Percentiles rank a stretch among this genome's conserved stretches.
Conservation (phyloP, 2,329 filamentous ascomycete genomes). For the Cercospora janseana region DNA sequence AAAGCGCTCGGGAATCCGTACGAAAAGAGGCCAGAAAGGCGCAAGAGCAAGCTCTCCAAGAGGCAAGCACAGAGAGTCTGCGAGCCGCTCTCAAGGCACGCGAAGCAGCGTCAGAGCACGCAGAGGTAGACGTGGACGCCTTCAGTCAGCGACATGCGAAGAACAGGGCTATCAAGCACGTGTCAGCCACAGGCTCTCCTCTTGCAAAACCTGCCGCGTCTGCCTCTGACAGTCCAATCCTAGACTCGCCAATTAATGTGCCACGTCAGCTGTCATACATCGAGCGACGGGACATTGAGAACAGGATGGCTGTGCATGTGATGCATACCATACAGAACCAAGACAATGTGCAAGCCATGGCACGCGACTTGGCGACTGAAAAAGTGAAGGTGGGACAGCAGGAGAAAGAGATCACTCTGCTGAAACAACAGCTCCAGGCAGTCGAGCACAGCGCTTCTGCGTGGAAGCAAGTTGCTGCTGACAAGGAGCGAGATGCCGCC, state of each 20-base stretch:
- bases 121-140: background rate
- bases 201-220: background rate
- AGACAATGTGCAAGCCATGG: slow-evolving; percentile 19
- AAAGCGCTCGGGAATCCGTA: slow-evolving; percentile 13
- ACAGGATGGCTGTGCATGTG: slow-evolving; percentile 15
- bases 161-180: background rate
- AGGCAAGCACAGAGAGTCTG: background rate
- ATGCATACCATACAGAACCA: slow-evolving; percentile 16
- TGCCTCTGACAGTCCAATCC: background rate
- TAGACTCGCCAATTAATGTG: slow-evolving; percentile 13
- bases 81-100: background rate
- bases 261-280: slow-evolving; percentile 25
- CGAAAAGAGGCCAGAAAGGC: background rate
- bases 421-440: slow-evolving; percentile 6
- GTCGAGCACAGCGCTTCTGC: background rate
- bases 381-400: slow-evolving; percentile 21
- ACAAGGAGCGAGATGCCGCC: slow-evolving; percentile 10
- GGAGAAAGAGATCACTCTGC: slow-evolving; percentile 15
- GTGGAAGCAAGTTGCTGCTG: slow-evolving; percentile 1
- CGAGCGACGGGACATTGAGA: slow-evolving; percentile 22
- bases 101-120: background rate
- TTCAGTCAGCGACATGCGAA: background rate
- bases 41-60: background rate
- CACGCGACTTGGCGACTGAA: slow-evolving; percentile 20
- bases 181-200: background rate